Conservation (phyloP, 768 basidiomycete species). For the Pholiota microspora region DNA sequence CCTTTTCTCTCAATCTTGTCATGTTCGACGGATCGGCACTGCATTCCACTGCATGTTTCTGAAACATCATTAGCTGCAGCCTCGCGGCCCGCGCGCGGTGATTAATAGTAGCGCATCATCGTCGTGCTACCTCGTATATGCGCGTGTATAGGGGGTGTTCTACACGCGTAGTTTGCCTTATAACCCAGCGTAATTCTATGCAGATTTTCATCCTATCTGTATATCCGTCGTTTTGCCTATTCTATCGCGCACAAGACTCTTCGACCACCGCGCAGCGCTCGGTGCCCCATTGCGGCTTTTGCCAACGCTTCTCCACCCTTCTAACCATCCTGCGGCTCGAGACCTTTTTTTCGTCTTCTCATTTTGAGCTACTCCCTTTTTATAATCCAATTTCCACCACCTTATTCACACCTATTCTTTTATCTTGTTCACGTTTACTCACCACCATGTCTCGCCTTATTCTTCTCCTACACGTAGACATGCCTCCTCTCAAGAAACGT, state of each 20-base stretch:
- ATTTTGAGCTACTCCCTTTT: slow-evolving; percentile 1
- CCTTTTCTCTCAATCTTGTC: neutral
- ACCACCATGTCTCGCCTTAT: slow-evolving; percentile 34
- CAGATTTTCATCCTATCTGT: neutral
- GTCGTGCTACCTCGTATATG: neutral
- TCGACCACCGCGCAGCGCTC: slow-evolving; percentile 12
- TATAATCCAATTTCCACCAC: slow-evolving; percentile 5
- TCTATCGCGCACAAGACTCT: slow-evolving; percentile 2
- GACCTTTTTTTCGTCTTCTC: slow-evolving; percentile 8
- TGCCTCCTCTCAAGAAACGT: slow-evolving; percentile 75
- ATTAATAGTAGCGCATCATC: slow-evolving; percentile 1
- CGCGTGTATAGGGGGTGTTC: slow-evolving; percentile 15
- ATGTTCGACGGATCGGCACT: neutral
- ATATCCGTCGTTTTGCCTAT: neutral
- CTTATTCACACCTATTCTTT: slow-evolving; percentile 9
- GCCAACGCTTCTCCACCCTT: slow-evolving; percentile 1
- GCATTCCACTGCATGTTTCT: neutral
- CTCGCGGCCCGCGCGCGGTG: slow-evolving; percentile 9
- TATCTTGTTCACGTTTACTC: slow-evolving; percentile 9
- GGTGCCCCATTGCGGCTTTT: slow-evolving; percentile 7
- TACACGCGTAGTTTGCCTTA: slow-evolving; percentile 13
- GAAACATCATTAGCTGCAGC: slow-evolving; percentile 2
- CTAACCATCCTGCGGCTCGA: slow-evolving; percentile 8
- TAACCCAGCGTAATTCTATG: slow-evolving; percentile 1
- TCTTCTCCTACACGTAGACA: slow-evolving; percentile 59